Evolutionary conservation across 176 grass and related monocot genomes (phyloP).

Genomic region (Ampelocalamus luodianensis): DNA sequence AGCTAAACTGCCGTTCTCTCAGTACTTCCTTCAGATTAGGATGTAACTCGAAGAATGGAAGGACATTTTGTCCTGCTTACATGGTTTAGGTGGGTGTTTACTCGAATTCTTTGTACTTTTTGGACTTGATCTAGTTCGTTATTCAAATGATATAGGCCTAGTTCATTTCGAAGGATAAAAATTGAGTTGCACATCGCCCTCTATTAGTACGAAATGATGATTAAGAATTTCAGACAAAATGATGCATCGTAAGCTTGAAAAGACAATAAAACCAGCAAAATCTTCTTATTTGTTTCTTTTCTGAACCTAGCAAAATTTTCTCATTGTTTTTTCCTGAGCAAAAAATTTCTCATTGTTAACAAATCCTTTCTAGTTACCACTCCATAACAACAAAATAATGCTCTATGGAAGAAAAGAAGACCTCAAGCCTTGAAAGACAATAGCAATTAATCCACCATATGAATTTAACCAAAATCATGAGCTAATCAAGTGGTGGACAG

Average conservation of each 20-base stretch:
- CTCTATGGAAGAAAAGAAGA: background rate
- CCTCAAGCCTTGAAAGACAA: background rate
- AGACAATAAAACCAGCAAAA: background rate
- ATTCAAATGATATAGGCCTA: background rate
- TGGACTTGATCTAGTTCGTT: background rate
- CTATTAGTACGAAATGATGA: background rate
- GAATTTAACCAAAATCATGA: slow-evolving; percentile 10
- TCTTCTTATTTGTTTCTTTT: background rate
- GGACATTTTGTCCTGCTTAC: slow-evolving; percentile 21
- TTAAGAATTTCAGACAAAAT: background rate
- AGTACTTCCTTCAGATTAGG: slow-evolving; percentile 30
- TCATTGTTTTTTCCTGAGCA: background rate
- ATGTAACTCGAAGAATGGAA: background rate
- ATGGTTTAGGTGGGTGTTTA: slow-evolving; percentile 40
- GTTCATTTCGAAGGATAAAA: background rate
- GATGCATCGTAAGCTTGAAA: background rate
- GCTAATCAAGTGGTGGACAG: slow-evolving; percentile 18
- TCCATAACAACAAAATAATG: background rate
- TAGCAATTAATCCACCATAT: background rate
- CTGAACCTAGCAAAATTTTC: background rate
- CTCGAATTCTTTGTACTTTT: background rate
- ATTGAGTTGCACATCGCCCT: background rate
- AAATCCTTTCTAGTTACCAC: background rate
- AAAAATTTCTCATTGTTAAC: background rate
- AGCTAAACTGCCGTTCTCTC: slow-evolving; percentile 43